Percentiles rank a stretch among this genome's conserved stretches.
Conservation (phyloP, 139 green algal genomes). For the Haematococcus sp. region DNA sequence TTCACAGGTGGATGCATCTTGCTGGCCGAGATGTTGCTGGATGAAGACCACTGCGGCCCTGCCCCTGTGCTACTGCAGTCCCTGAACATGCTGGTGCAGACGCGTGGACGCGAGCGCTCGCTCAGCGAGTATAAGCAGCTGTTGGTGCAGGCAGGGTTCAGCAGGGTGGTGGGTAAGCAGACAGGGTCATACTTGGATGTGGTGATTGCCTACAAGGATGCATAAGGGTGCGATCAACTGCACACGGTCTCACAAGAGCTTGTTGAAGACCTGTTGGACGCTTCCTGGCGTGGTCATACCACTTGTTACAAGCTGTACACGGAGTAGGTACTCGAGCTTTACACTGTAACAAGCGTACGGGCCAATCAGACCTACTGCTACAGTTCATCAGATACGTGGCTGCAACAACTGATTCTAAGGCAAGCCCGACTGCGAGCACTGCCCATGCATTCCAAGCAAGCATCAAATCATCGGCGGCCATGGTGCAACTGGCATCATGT, state of each 20-base stretch:
- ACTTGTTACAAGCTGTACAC: neutral
- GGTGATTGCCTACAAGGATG: slow-evolving; percentile 27
- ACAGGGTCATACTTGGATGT: slow-evolving; percentile 44
- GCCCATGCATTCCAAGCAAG: too few species aligned
- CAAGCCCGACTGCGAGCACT: too few species aligned
- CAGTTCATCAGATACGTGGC: too few species aligned
- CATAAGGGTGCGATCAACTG: neutral
- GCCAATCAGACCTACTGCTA: too few species aligned
- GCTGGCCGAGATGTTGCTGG: slow-evolving; percentile 47
- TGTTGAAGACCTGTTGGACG: neutral
- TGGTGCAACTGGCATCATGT: too few species aligned
- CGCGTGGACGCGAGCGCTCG: slow-evolving; percentile 30
- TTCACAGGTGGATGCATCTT: slow-evolving; percentile 34
- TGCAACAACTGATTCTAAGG: too few species aligned
- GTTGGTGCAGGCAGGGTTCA: slow-evolving; percentile 23
- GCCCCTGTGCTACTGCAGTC: slow-evolving; percentile 33
- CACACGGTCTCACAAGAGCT: too few species aligned
- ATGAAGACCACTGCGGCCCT: slow-evolving; percentile 18
- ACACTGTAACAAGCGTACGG: too few species aligned
- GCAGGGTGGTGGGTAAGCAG: neutral
- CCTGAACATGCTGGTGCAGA: slow-evolving; percentile 31
- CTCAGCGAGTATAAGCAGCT: slow-evolving; percentile 24
- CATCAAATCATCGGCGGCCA: too few species aligned
- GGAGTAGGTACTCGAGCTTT: too few species aligned
- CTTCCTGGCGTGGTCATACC: too few species aligned